phyloP scores from a whole-genome alignment of 2,329 filamentous ascomycete genomes.

The Fusarium decemcellulare region DNA sequence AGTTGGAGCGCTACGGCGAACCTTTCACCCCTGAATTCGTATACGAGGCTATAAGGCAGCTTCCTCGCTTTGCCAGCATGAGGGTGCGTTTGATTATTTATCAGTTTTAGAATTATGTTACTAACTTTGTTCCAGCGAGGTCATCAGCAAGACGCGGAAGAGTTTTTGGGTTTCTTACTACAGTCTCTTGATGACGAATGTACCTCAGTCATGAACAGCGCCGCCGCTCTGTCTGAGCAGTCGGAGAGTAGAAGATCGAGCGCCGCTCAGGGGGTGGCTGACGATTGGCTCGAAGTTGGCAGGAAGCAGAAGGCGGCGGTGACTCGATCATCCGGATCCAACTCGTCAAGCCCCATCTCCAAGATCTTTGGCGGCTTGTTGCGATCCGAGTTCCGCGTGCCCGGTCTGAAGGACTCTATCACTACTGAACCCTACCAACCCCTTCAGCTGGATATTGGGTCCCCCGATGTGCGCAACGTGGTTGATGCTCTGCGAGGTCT shows the following conservation, averaged over 20 bases:
- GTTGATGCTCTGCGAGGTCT: constrained; percentile 89
- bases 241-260: constrained; percentile 46
- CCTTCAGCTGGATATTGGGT: constrained; percentile 93
- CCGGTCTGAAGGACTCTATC: constrained; percentile 90
- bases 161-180: constrained; percentile 93
- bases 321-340: constrained; percentile 86
- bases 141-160: constrained; percentile 97
- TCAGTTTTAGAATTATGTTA: background rate
- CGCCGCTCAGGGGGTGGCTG: constrained; percentile 47
- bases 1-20: constrained; percentile 92
- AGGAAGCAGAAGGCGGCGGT: constrained; percentile 90
- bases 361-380: constrained; percentile 96
- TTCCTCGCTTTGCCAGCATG: constrained; percentile 94
- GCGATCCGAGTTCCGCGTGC: constrained; percentile 89
- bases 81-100: constrained; percentile 69
- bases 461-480: constrained; percentile 89
- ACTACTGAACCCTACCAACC: constrained; percentile 95
- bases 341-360: constrained; percentile 85
- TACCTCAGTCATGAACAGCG: constrained; percentile 74
- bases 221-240: constrained; percentile 49
- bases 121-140: constrained; percentile 73
- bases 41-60: constrained; percentile 89
- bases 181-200: constrained; percentile 96
- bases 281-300: constrained; percentile 92
- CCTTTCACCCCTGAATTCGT: constrained; percentile 95